Evolutionary conservation across 306 rosid genomes (phyloP).

Genomic region (Oemleria cerasiformis): DNA sequence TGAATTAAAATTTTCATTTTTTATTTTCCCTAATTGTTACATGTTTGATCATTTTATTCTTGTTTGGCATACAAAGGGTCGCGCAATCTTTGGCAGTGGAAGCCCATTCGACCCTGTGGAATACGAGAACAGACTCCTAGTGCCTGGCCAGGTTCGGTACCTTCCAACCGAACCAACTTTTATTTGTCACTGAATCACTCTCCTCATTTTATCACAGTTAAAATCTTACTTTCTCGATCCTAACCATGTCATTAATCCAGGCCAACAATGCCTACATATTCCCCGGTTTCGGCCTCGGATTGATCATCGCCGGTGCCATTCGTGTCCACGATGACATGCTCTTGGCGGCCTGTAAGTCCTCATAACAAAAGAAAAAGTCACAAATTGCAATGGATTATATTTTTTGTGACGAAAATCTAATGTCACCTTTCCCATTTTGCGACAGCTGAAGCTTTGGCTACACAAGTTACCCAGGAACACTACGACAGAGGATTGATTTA

Average conservation of each 20-base stretch:
- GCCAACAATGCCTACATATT: conserved; percentile 98
- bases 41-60: background rate
- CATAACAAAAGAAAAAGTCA: background rate
- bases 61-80: conserved; percentile 55
- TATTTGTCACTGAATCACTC: conserved; percentile 8
- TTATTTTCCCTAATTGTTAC: background rate
- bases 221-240: conserved; percentile 27
- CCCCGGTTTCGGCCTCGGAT: conserved; percentile 93
- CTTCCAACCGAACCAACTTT: conserved; percentile 3
- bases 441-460: conserved; percentile 94
- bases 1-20: no score
- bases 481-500: conserved; percentile 82
- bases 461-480: conserved; percentile 69
- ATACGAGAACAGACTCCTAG: conserved; percentile 63
- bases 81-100: conserved; percentile 88
- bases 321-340: conserved; percentile 95
- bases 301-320: conserved; percentile 92
- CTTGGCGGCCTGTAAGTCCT: conserved; percentile 87
- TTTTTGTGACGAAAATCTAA: background rate
- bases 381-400: background rate
- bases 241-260: conserved; percentile 39
- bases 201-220: conserved; percentile 5
- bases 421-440: conserved; percentile 1
- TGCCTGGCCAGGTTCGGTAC: conserved; percentile 83
- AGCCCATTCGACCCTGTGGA: conserved; percentile 86